A percentile compares a stretch with the other conserved stretches of the same genome.
Evolutionary conservation across 495 filamentous ascomycete genomes (phyloP).

Genomic region (Podospora comata): DNA sequence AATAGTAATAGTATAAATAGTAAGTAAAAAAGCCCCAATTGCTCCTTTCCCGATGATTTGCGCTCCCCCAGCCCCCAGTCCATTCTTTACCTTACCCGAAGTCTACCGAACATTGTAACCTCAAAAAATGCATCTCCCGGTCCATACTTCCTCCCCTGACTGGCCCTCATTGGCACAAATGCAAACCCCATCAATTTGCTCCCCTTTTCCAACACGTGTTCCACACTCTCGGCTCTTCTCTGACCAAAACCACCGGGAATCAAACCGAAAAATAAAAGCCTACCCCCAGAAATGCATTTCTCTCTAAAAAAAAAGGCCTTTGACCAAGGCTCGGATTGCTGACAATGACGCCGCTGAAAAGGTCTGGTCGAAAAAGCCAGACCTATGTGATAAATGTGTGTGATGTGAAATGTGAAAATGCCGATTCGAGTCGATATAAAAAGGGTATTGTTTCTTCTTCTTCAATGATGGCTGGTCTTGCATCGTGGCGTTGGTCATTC

Average conservation of each 20-base stretch:
- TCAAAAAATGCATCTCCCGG: not conserved
- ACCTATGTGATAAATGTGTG: not conserved
- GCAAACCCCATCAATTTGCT: not conserved
- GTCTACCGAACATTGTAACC: not conserved
- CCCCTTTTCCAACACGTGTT: not conserved
- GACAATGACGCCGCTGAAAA: constrained; percentile 11
- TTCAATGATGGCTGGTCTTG: constrained; percentile 10
- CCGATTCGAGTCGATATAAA: constrained; percentile 9
- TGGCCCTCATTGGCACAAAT: not conserved
- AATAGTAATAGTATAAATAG: not conserved
- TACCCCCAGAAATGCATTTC: constrained; percentile 12
- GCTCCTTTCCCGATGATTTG: not conserved
- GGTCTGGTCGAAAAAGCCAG: not conserved
- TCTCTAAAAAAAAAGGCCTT: not conserved
- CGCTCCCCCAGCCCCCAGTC: not conserved
- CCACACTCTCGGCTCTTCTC: constrained; percentile 6
- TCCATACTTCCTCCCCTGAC: not conserved
- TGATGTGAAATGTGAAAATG: constrained; percentile 10
- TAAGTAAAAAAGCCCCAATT: not conserved
- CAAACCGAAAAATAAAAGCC: constrained; percentile 16
- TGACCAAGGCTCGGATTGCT: not conserved
- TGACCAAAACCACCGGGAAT: constrained; percentile 10
- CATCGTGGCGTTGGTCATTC: not conserved
- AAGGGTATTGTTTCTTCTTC: constrained; percentile 6
- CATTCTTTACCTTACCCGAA: not conserved